Conservation (phyloP, 1,139 yeast species). For the Arxiozyma slooffiae region DNA sequence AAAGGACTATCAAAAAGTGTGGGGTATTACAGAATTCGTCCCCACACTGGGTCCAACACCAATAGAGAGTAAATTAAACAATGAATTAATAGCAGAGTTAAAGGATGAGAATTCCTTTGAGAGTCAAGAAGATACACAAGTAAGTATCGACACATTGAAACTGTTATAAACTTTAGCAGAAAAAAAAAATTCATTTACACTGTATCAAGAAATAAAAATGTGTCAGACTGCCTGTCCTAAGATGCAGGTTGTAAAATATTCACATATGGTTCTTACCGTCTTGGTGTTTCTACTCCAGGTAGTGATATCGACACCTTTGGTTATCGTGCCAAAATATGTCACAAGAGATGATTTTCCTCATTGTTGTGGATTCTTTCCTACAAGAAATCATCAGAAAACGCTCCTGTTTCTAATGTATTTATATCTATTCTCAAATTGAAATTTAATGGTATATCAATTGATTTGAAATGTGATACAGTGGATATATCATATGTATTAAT, state of each 20-base stretch:
- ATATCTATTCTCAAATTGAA: constrained; percentile 90
- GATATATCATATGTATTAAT: constrained; percentile 75
- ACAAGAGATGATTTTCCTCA: constrained; percentile 79
- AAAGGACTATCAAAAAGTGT: constrained; percentile 31
- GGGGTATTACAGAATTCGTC: constrained; percentile 88
- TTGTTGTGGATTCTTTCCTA: constrained; percentile 59
- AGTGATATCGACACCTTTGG: constrained; percentile 93
- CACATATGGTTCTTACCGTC: constrained; percentile 86
- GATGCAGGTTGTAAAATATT: constrained; percentile 97
- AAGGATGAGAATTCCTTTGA: constrained; percentile 86
- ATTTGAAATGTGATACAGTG: constrained; percentile 72
- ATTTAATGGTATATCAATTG: constrained; percentile 82
- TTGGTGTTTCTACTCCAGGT: constrained; percentile 97
- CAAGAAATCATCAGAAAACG: constrained; percentile 67
- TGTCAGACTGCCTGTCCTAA: constrained; percentile 94
- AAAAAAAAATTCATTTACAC: constrained; percentile 72
- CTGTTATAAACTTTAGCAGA: constrained; percentile 61
- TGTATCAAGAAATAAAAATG: constrained; percentile 71
- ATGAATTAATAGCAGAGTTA: constrained; percentile 63
- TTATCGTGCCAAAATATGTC: constrained; percentile 96
- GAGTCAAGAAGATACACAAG: constrained; percentile 67
- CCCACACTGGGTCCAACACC: constrained; percentile 77
- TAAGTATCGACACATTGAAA: constrained; percentile 64
- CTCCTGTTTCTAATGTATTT: constrained; percentile 91
- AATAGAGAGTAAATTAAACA: constrained; percentile 66